Percentiles rank a stretch among this genome's conserved stretches.
Evolutionary conservation across 257 asterid genomes (phyloP).

Genomic region (Gentiana macrophylla): DNA sequence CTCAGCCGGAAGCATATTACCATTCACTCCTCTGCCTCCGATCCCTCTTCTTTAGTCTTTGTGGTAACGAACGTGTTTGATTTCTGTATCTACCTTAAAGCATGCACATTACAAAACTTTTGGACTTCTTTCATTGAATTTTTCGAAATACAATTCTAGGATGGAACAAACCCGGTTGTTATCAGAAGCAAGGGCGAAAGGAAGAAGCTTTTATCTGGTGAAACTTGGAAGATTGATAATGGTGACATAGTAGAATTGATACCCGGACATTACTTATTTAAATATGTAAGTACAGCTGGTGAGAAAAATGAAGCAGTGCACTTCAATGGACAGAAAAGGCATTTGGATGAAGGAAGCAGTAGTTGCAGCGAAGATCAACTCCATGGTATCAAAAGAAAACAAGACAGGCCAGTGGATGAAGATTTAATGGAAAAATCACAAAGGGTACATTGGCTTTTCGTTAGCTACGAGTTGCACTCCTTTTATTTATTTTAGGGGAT

Average conservation of each 20-base stretch:
- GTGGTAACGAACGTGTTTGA: conserved; percentile 31
- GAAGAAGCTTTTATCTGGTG: conserved; percentile 64
- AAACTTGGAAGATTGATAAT: conserved; percentile 40
- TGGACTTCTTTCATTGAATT: conserved; percentile 2
- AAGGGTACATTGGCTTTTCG: conserved; percentile 3
- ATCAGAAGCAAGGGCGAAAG: conserved; percentile 50
- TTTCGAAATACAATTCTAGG: conserved; percentile 36
- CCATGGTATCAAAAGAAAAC: conserved; percentile 38
- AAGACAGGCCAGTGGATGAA: conserved; percentile 32
- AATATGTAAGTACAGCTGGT: conserved; percentile 35
- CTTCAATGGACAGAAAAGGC: conserved; percentile 35
- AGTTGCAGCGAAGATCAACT: conserved; percentile 19
- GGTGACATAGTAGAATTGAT: conserved; percentile 77
- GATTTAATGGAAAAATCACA: conserved; percentile 11
- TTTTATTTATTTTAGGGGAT: not conserved
- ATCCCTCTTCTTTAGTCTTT: conserved; percentile 49
- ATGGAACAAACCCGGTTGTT: conserved; percentile 81
- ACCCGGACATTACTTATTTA: conserved; percentile 81
- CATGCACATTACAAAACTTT: not conserved
- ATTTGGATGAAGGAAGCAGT: conserved; percentile 32
- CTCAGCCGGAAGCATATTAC: conserved; percentile 78
- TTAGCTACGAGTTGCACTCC: not conserved
- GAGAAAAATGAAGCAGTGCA: conserved; percentile 19
- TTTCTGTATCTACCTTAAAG: not conserved
- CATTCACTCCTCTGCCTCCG: conserved; percentile 21